These are phyloP conservation scores for Bretschneidera sinensis DNA, from an alignment of 345 rosid species.

Conservation along the genomic window DNA sequence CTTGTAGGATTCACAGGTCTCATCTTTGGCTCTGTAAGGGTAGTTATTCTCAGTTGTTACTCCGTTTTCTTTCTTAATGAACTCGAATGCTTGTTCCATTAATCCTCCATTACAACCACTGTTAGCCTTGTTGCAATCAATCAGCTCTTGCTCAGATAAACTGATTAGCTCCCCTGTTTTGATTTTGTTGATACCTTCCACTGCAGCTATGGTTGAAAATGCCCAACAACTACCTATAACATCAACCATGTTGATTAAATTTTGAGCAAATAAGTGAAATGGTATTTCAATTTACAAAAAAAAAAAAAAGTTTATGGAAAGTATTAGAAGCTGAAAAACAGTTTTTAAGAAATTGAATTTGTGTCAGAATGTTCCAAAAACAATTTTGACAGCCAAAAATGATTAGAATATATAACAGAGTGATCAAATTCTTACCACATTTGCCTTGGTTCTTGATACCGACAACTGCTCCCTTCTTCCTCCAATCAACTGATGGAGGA, in stretches of 20 bases:
- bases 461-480: slow-evolving; percentile 37
- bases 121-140: slow-evolving; percentile 27
- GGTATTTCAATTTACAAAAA: too few species aligned
- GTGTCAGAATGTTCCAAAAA: too few species aligned
- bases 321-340: too few species aligned
- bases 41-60: slow-evolving; percentile 41
- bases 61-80: slow-evolving; percentile 37
- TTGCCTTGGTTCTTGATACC: slow-evolving; percentile 33
- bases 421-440: slow-evolving; percentile 22
- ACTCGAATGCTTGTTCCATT: slow-evolving; percentile 31
- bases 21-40: slow-evolving; percentile 41
- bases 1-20: slow-evolving; percentile 37
- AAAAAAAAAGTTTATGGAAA: too few species aligned
- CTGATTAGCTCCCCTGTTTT: slow-evolving; percentile 31
- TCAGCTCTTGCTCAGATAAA: slow-evolving; percentile 34
- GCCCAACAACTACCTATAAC: slow-evolving; percentile 37
- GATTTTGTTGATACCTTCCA: slow-evolving; percentile 41
- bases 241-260: not conserved
- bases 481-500: slow-evolving; percentile 35
- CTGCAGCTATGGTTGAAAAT: slow-evolving; percentile 35
- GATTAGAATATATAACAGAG: too few species aligned
- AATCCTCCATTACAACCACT: slow-evolving; percentile 33
- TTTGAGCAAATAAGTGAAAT: too few species aligned
- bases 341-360: too few species aligned
- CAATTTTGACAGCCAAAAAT: too few species aligned